Evolutionary conservation across 2,329 filamentous ascomycete species (phyloP).

Genomic region (Ambrosiella beaveri): DNA sequence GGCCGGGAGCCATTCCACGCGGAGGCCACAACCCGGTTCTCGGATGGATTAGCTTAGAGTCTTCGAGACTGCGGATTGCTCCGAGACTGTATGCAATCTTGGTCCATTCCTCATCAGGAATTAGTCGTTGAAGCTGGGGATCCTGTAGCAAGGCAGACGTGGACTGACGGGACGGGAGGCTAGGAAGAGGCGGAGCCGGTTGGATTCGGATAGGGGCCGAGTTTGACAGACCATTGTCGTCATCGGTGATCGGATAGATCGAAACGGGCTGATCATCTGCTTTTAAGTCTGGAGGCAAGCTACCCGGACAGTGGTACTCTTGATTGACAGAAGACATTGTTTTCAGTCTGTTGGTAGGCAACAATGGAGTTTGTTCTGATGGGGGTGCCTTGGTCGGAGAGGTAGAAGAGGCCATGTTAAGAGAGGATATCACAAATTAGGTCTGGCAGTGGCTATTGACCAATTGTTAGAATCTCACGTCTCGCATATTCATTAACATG

Average conservation of each 20-base stretch:
- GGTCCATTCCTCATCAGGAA: constrained; percentile 8
- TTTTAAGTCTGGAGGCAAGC: background rate
- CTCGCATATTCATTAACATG: too few relatives aligned
- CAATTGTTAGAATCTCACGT: too few relatives aligned
- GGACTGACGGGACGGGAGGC: background rate
- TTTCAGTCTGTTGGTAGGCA: background rate
- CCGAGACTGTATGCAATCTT: constrained; percentile 11
- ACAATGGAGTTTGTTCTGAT: background rate
- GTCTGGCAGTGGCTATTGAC: too few relatives aligned
- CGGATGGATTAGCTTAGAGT: constrained; percentile 25
- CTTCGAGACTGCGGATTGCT: constrained; percentile 19
- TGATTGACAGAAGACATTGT: background rate
- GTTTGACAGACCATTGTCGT: background rate
- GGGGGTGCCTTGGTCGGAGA: background rate
- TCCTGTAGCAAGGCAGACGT: background rate
- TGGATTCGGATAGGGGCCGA: background rate
- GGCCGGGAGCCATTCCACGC: constrained; percentile 28
- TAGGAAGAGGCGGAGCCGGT: background rate
- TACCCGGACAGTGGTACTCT: background rate
- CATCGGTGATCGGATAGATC: background rate
- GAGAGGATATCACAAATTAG: too few relatives aligned
- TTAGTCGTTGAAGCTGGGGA: constrained; percentile 1
- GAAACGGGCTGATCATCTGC: background rate
- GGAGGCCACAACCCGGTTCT: constrained; percentile 28
- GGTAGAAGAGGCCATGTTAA: too few relatives aligned